phyloP scores from a whole-genome alignment of 2,329 filamentous ascomycete genomes.

The Aspergillus tamarii region DNA sequence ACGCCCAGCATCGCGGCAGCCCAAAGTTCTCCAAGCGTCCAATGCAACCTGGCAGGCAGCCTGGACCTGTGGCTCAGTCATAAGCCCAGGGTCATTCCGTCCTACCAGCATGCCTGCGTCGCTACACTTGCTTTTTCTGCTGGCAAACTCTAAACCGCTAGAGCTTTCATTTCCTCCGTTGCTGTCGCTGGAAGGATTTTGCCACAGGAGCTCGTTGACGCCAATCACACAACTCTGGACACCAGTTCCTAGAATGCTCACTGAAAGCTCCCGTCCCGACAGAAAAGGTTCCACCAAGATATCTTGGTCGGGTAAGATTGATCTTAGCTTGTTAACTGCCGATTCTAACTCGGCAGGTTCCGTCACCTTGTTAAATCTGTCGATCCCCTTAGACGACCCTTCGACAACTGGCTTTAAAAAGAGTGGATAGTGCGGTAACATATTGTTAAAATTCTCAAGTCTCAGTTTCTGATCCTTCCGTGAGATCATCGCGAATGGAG shows the following conservation, averaged over 20 bases:
- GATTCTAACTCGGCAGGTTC: neutral
- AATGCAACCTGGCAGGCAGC: neutral
- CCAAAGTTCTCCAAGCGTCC: neutral
- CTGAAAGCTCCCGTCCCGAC: neutral
- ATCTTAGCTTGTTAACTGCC: neutral
- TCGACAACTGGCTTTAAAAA: constrained; percentile 20
- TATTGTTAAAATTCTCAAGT: no score
- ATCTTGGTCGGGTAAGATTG: neutral
- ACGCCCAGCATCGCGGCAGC: neutral
- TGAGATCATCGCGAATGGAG: no score
- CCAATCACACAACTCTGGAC: neutral
- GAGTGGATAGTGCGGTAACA: constrained; percentile 14
- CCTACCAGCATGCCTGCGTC: no score
- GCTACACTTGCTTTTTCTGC: no score
- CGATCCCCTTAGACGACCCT: constrained; percentile 22
- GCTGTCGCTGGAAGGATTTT: neutral
- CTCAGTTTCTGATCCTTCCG: no score
- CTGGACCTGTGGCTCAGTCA: neutral
- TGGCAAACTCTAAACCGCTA: no score
- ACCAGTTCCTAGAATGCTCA: neutral
- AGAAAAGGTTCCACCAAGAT: neutral
- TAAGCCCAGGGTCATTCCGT: no score
- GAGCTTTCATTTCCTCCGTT: no score
- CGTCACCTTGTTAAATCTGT: constrained; percentile 6
- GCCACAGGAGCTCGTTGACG: neutral